Evolutionary conservation across 495 filamentous ascomycete species (phyloP).

Genomic region (Pseudevernia furfuracea): DNA sequence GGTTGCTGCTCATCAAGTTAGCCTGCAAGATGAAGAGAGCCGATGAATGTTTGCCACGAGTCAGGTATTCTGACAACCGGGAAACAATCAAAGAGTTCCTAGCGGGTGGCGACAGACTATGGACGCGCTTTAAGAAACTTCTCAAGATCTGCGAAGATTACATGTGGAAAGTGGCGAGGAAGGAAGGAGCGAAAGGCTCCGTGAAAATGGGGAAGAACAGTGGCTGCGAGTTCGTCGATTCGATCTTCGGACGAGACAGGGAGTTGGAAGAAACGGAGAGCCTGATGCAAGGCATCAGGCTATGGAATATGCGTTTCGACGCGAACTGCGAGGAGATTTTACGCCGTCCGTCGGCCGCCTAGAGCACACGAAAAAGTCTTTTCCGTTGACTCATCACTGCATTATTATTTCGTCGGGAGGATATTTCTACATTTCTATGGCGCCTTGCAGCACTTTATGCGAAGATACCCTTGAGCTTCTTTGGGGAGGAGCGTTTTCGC

Average conservation of each 20-base stretch:
- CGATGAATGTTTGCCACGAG: constrained; percentile 68
- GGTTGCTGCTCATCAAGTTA: constrained; percentile 92
- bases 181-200: constrained; percentile 54
- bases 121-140: constrained; percentile 75
- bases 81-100: constrained; percentile 89
- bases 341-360: constrained; percentile 40
- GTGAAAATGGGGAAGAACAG: constrained; percentile 85
- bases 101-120: constrained; percentile 81
- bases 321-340: constrained; percentile 93
- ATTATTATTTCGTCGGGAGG: constrained; percentile 2
- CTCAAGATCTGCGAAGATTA: constrained; percentile 86
- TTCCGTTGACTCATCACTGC: constrained; percentile 9
- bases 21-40: constrained; percentile 91
- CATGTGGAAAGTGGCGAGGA: constrained; percentile 76
- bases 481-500: constrained; percentile 4
- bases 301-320: constrained; percentile 94
- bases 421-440: constrained; percentile 6
- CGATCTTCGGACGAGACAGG: constrained; percentile 89
- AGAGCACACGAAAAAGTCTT: neutral
- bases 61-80: constrained; percentile 60
- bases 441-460: constrained; percentile 12
- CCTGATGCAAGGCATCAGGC: constrained; percentile 84
- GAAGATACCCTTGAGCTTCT: constrained; percentile 16
- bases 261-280: constrained; percentile 90
- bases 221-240: constrained; percentile 93